phyloP scores from a whole-genome alignment of 176 grass and related monocot species.

The Zoysia pacifica region DNA sequence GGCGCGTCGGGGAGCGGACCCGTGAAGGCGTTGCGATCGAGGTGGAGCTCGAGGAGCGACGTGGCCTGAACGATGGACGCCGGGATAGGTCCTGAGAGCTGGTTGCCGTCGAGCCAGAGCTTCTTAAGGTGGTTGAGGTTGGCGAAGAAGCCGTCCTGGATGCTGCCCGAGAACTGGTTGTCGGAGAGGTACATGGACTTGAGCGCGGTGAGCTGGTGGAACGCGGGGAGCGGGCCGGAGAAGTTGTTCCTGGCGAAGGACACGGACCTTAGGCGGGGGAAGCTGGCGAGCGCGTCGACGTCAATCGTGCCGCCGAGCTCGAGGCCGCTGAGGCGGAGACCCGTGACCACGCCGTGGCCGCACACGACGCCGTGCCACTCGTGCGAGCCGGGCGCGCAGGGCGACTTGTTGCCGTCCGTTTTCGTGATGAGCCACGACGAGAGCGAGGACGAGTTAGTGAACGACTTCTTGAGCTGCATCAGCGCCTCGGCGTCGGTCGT shows the following conservation, averaged over 20 bases:
- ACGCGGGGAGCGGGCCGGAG: conserved; percentile 56
- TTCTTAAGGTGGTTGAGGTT: conserved; percentile 71
- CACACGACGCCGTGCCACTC: conserved; percentile 78
- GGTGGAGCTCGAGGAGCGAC: conserved; percentile 65
- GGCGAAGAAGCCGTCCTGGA: conserved; percentile 64
- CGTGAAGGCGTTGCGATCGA: conserved; percentile 61
- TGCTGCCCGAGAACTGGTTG: conserved; percentile 61
- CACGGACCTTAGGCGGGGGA: conserved; percentile 64
- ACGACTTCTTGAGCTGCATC: conserved; percentile 70
- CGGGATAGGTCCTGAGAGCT: conserved; percentile 56
- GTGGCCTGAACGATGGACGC: conserved; percentile 49
- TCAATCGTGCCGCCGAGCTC: conserved; percentile 62
- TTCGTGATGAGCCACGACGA: conserved; percentile 60
- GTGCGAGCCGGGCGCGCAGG: conserved; percentile 40
- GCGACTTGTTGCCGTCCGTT: conserved; percentile 45
- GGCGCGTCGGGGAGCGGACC: conserved; percentile 52
- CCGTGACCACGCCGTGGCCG: conserved; percentile 39
- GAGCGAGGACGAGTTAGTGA: conserved; percentile 66
- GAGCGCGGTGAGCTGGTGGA: conserved; percentile 58
- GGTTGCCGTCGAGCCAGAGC: conserved; percentile 78
- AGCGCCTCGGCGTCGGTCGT: conserved; percentile 57
- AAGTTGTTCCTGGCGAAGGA: conserved; percentile 65
- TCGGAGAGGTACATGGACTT: conserved; percentile 76
- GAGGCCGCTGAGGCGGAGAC: conserved; percentile 60
- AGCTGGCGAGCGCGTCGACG: conserved; percentile 51